phyloP scores from a whole-genome alignment of 129 eudicot species.

The Flaveria ramosissima region DNA sequence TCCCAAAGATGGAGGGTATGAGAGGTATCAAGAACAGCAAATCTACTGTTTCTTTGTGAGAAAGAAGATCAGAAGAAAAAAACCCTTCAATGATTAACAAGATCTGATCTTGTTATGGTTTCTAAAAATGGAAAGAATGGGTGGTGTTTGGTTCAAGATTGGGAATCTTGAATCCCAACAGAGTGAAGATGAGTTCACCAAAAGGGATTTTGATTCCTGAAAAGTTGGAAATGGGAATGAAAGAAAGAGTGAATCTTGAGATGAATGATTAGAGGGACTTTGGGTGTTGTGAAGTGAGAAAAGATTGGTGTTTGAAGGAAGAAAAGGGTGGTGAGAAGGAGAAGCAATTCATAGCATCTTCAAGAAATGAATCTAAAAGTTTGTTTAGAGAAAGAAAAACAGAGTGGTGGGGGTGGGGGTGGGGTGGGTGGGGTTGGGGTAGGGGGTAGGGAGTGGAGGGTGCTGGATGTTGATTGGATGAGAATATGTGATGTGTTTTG shows the following conservation, averaged over 20 bases:
- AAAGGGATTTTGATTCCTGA: neutral
- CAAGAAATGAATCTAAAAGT: constrained; percentile 24
- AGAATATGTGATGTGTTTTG: constrained; percentile 22
- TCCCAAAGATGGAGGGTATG: constrained; percentile 30
- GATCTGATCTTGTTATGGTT: constrained; percentile 4
- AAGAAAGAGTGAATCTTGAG: neutral
- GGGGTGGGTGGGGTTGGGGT: constrained; percentile 4
- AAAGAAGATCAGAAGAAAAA: neutral
- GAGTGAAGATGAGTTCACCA: neutral
- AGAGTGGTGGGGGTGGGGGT: constrained; percentile 24
- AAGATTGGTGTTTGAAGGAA: neutral
- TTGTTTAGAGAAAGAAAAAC: constrained; percentile 15
- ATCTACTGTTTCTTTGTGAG: constrained; percentile 28
- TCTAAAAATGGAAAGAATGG: neutral
- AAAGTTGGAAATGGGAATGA: neutral
- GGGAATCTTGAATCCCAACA: neutral
- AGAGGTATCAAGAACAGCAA: constrained; percentile 33
- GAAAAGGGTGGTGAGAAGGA: constrained; percentile 14
- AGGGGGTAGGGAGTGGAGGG: neutral
- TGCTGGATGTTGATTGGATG: constrained; percentile 24
- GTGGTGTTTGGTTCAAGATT: neutral
- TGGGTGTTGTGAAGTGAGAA: neutral
- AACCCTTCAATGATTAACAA: constrained; percentile 23
- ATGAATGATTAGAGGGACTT: neutral
- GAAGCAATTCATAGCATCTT: constrained; percentile 21